phyloP scores from a whole-genome alignment of 2,329 filamentous ascomycete genomes.

The Pseudovirgaria hyperparasitica region DNA sequence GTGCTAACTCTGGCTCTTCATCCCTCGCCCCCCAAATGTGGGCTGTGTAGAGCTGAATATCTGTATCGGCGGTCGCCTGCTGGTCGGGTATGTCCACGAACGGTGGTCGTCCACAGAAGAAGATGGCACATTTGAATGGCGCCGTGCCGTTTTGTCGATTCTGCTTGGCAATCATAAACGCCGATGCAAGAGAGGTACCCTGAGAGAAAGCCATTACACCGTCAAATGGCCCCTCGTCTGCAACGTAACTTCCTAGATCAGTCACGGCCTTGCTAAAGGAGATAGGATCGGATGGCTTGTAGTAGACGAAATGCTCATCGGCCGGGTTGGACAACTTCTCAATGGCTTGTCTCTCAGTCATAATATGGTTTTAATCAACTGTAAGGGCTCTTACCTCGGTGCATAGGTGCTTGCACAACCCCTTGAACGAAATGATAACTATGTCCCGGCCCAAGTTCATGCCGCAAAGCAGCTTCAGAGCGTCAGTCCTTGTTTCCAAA shows the following conservation, averaged over 20 bases:
- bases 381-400: constrained; percentile 2
- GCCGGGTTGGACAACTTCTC: neutral
- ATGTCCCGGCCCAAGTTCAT: constrained; percentile 6
- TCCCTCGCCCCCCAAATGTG: constrained; percentile 5
- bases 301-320: constrained; percentile 4
- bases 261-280: constrained; percentile 1
- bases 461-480: constrained; percentile 1
- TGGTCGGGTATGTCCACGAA: neutral
- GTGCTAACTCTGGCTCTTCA: neutral
- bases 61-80: neutral
- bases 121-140: constrained; percentile 5
- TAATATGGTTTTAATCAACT: neutral
- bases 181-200: constrained; percentile 4
- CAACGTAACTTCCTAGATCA: constrained; percentile 3
- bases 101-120: constrained; percentile 5
- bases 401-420: constrained; percentile 3
- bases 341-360: neutral
- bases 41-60: constrained; percentile 4
- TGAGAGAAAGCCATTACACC: constrained; percentile 8
- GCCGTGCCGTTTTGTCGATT: neutral
- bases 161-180: constrained; percentile 1
- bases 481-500: neutral
- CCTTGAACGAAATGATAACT: constrained; percentile 6
- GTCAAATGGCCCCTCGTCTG: constrained; percentile 7
- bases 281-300: constrained; percentile 1